Evolutionary conservation across 2,329 filamentous ascomycete genomes (phyloP).

Genomic region (Claviceps quebecensis): DNA sequence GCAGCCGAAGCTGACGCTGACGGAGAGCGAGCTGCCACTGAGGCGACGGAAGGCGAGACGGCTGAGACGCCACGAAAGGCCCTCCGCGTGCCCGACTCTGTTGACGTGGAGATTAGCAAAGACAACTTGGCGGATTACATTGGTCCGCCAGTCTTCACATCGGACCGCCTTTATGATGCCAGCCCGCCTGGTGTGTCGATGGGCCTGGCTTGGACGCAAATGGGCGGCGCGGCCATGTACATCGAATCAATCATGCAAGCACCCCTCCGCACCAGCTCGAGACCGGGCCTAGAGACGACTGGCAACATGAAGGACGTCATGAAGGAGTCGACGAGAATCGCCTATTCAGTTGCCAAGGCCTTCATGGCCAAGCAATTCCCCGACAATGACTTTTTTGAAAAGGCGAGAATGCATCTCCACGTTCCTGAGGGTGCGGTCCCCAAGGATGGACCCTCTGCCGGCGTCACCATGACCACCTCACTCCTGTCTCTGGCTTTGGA

Average conservation of each 20-base stretch:
- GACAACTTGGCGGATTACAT: conserved; percentile 94
- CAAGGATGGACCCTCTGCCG: conserved; percentile 86
- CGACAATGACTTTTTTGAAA: conserved; percentile 90
- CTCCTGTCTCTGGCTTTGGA: conserved; percentile 76
- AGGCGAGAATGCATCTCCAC: conserved; percentile 88
- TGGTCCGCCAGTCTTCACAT: conserved; percentile 87
- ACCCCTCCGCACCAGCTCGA: conserved; percentile 57
- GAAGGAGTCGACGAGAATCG: conserved; percentile 93
- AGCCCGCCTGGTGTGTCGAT: conserved; percentile 92
- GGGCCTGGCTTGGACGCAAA: conserved; percentile 95
- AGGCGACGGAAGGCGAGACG: conserved; percentile 22
- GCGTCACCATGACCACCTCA: conserved; percentile 96
- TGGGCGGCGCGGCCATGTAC: conserved; percentile 92
- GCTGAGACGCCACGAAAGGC: conserved; percentile 61
- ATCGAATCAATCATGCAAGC: conserved; percentile 92
- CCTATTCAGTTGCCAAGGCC: conserved; percentile 90
- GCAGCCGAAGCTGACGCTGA: conserved; percentile 37
- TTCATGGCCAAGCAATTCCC: conserved; percentile 74
- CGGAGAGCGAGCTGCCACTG: conserved; percentile 15
- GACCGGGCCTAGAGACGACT: conserved; percentile 75
- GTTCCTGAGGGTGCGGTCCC: conserved; percentile 92
- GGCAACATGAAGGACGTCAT: conserved; percentile 93
- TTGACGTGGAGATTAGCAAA: conserved; percentile 76
- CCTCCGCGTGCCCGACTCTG: conserved; percentile 70
- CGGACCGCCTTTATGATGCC: conserved; percentile 85